Evolutionary conservation across 495 filamentous ascomycete genomes (phyloP), one percentile per base, ranked within the genome.

Genomic region (Trichocladium uniseriatum): DNA sequence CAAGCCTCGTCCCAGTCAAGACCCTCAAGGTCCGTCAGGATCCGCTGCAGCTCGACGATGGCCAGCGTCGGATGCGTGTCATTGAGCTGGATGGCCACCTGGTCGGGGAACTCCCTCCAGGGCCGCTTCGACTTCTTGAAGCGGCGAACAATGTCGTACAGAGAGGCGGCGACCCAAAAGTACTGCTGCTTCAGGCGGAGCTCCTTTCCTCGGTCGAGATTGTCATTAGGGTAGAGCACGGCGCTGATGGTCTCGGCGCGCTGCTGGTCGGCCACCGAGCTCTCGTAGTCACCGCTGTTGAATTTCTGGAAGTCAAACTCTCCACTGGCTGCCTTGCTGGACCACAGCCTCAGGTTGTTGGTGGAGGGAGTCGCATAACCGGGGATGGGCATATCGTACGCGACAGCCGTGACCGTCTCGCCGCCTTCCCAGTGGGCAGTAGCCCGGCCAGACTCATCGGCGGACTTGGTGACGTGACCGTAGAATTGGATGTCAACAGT

Each of bases 231-330:
- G 58, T 98, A 98, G 18, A 98, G 72, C 28, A 98, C 92, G 10
- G 94, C 94, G 32, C 89, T 95, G 66, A 98, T 97, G 37, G 94
- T 96, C 72, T 98, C 92, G 2, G 92, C 92, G 15, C 82, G 80
- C 67, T 98, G 92, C 64, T 96, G 89, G 60, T 97, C 94, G 9
- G 84, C 86, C 18, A 98, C 94, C 22, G 92, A 92, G 69, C 84
- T 92, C 66, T 98, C 92, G 65, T 98, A 98, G 51, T 98, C 90
- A 32, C 92, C 92, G 21, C 82, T 88, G 68, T 98, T 98, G 83
- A 98, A 98, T 64, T 96, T 98, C 59, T 95, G 90, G 75, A 98
- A 98, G 68, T 98, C 90, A 54, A 98, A 98, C 67, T 98, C 92
- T 44, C 94, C 92, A 58, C 86, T 89, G 41, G 89, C 87, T 43